Evolutionary conservation across 257 asterid genomes (phyloP).

Genomic region (Agastache rugosa): DNA sequence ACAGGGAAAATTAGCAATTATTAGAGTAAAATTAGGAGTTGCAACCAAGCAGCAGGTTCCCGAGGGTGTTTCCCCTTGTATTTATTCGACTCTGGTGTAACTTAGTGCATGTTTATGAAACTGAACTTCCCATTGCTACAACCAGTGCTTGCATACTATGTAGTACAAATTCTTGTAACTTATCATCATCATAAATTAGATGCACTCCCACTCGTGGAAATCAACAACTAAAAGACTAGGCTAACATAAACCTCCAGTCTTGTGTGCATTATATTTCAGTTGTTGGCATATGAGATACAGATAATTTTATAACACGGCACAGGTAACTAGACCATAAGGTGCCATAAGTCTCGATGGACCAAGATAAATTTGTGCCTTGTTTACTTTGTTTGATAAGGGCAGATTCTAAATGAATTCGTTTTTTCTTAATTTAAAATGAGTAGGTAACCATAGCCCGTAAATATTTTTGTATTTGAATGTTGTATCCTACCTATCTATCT

Average conservation of each 20-base stretch:
- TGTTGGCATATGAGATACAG: neutral
- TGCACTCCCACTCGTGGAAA: neutral
- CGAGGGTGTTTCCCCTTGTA: neutral
- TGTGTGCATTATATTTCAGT: neutral
- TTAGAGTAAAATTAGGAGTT: constrained; percentile 14
- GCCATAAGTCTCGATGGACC: neutral
- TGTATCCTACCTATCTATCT: neutral
- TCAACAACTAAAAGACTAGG: neutral
- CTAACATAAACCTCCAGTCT: neutral
- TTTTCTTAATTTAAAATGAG: neutral
- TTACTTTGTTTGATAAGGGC: neutral
- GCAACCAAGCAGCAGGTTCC: neutral
- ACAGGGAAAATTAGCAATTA: constrained; percentile 9
- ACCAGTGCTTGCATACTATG: neutral
- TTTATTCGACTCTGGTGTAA: neutral
- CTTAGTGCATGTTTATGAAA: neutral
- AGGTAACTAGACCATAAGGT: neutral
- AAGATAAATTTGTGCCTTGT: neutral
- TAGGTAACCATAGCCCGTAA: neutral
- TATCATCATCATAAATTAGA: neutral
- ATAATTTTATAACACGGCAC: neutral
- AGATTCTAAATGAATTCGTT: neutral
- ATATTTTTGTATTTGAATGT: neutral
- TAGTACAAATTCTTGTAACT: neutral
- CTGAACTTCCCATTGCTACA: neutral